Evolutionary conservation across 352 stramenopile genomes (phyloP).

Genomic region (Globisporangium lucens): DNA sequence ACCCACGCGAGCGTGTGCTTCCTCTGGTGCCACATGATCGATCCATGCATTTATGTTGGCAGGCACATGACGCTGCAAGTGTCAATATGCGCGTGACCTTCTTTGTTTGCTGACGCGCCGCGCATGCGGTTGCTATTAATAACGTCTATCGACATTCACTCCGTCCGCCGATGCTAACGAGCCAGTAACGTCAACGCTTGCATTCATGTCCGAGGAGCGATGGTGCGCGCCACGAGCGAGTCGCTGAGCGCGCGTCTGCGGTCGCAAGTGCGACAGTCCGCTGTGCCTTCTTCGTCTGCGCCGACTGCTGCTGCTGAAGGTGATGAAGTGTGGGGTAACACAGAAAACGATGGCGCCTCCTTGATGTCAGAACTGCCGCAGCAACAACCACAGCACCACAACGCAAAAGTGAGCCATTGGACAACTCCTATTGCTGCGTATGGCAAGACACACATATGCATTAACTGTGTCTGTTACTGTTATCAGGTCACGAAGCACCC

Average conservation of each 20-base stretch:
- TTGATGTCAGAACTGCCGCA: background rate
- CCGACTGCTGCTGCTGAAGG: background rate
- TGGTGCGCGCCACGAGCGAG: conserved; percentile 20
- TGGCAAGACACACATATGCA: background rate
- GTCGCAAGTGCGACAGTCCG: conserved; percentile 39
- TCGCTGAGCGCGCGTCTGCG: conserved; percentile 51
- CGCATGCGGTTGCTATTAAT: background rate
- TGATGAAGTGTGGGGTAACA: background rate
- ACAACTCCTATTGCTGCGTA: background rate
- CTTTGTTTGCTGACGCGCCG: background rate
- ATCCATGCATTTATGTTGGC: background rate
- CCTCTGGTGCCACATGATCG: background rate
- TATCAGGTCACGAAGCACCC: conserved; percentile 11
- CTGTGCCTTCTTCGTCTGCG: conserved; percentile 14
- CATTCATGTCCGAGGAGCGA: background rate
- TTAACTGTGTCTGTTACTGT: background rate
- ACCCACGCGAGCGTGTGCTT: background rate
- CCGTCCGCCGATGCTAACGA: background rate
- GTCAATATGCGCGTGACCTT: background rate
- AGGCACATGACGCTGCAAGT: background rate
- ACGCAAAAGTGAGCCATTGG: background rate
- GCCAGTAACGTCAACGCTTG: background rate
- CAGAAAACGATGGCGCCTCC: background rate
- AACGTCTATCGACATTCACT: background rate
- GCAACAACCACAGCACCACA: background rate